Percentiles rank a stretch among this genome's conserved stretches.
Conservation (phyloP, 1,284 basidiomycete genomes). For the Ceratobasidium sp. region DNA sequence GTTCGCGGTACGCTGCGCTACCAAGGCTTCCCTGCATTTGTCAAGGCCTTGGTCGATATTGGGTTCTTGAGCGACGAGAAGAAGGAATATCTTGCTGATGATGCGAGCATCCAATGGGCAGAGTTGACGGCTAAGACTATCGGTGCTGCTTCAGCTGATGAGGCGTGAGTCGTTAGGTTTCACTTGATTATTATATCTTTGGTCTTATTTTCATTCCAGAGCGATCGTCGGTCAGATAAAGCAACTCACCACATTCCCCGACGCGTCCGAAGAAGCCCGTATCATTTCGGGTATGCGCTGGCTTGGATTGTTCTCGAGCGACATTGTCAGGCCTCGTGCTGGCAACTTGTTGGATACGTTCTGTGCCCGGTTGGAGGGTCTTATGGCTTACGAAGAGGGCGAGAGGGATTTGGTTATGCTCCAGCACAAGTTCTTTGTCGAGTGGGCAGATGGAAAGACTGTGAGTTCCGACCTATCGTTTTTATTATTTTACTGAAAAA, state of each 20-base stretch:
- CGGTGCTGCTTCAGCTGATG: slow-evolving; percentile 71
- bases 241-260: slow-evolving; percentile 74
- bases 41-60: slow-evolving; percentile 85
- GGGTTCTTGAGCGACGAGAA: slow-evolving; percentile 83
- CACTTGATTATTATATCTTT: slow-evolving; percentile 29
- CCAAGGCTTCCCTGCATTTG: slow-evolving; percentile 98
- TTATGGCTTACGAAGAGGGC: slow-evolving; percentile 90
- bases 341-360: slow-evolving; percentile 91
- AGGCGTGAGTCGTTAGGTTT: slow-evolving; percentile 61
- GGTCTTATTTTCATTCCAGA: slow-evolving; percentile 44
- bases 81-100: slow-evolving; percentile 80
- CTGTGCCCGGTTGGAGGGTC: slow-evolving; percentile 86
- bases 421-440: slow-evolving; percentile 94
- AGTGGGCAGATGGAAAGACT: slow-evolving; percentile 81
- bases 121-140: slow-evolving; percentile 84
- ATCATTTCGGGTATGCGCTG: slow-evolving; percentile 90
- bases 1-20: slow-evolving; percentile 95
- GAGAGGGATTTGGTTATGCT: slow-evolving; percentile 97
- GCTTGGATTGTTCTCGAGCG: slow-evolving; percentile 90
- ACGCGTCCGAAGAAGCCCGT: slow-evolving; percentile 69
- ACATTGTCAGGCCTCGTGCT: slow-evolving; percentile 66
- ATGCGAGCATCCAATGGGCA: slow-evolving; percentile 72
- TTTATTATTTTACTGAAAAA: slow-evolving; percentile 22
- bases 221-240: slow-evolving; percentile 76
- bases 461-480: slow-evolving; percentile 52